These are phyloP conservation scores for Pyricularia sp. DNA, from an alignment of 2,329 filamentous ascomycete genomes.

Conservation along the genomic window DNA sequence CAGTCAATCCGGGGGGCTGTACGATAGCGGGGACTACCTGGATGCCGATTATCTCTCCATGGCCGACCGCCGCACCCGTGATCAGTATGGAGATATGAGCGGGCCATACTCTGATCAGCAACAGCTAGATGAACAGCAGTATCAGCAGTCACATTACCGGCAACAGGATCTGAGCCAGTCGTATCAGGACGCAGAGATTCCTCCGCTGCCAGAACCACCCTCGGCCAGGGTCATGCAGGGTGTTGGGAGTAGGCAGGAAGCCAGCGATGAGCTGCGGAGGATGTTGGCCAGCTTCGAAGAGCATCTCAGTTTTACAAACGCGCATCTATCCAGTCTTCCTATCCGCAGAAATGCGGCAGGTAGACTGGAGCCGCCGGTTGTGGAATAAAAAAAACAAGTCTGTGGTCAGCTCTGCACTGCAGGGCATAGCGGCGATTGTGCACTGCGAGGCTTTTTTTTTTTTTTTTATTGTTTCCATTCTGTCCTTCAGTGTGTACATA, in stretches of 20 bases:
- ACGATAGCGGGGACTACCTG: constrained; percentile 17
- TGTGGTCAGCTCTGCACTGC: background rate
- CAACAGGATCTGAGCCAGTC: background rate
- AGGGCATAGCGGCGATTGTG: background rate
- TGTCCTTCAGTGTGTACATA: background rate
- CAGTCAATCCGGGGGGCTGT: constrained; percentile 13
- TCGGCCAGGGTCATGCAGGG: constrained; percentile 38
- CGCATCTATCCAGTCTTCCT: constrained; percentile 18
- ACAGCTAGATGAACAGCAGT: constrained; percentile 8
- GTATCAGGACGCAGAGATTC: constrained; percentile 6
- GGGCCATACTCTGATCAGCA: constrained; percentile 3
- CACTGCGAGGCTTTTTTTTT: background rate
- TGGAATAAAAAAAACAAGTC: background rate
- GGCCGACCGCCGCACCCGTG: constrained; percentile 7
- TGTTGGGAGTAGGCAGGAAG: constrained; percentile 18
- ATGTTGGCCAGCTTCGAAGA: constrained; percentile 23
- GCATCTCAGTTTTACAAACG: constrained; percentile 21
- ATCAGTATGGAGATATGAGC: constrained; percentile 1
- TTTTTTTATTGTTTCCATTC: background rate
- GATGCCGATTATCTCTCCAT: constrained; percentile 16
- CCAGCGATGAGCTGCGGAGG: constrained; percentile 21
- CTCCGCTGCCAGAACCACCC: constrained; percentile 20
- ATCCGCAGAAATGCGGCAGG: constrained; percentile 10
- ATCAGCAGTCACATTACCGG: background rate
- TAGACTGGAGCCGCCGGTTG: background rate